Percentiles rank a stretch among this genome's conserved stretches.
Evolutionary conservation across 2,329 filamentous ascomycete species (phyloP).

Genomic region (Colletotrichum lindemuthianum): DNA sequence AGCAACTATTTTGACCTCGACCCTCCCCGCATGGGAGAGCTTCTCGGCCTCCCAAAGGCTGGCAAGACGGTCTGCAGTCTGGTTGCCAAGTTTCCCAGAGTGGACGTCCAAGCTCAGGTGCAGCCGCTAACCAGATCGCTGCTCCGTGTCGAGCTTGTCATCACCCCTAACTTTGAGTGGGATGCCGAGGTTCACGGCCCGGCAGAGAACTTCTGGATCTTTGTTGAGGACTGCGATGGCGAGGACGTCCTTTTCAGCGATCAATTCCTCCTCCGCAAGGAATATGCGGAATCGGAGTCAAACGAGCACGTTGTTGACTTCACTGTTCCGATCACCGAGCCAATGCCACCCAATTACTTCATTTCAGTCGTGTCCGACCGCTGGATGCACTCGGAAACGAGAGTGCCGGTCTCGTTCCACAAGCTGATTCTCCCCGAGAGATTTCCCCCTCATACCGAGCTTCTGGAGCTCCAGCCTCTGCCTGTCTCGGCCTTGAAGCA

Average conservation of each 20-base stretch:
- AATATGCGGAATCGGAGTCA: slow-evolving; percentile 85
- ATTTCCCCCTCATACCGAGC: slow-evolving; percentile 91
- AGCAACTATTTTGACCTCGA: slow-evolving; percentile 95
- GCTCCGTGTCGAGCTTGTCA: slow-evolving; percentile 87
- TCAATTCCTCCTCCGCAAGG: slow-evolving; percentile 88
- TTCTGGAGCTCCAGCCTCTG: slow-evolving; percentile 90
- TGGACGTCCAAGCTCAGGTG: slow-evolving; percentile 92
- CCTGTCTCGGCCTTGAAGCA: slow-evolving; percentile 89
- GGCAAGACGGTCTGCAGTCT: slow-evolving; percentile 86
- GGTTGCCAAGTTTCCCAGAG: slow-evolving; percentile 90
- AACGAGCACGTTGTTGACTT: slow-evolving; percentile 97
- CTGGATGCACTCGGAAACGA: slow-evolving; percentile 98
- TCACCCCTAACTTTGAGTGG: slow-evolving; percentile 96
- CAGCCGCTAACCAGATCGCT: slow-evolving; percentile 95
- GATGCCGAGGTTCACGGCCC: slow-evolving; percentile 88
- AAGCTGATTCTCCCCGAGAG: slow-evolving; percentile 94
- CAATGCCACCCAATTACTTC: slow-evolving; percentile 99
- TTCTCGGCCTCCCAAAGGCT: slow-evolving; percentile 89
- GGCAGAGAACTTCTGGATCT: slow-evolving; percentile 94
- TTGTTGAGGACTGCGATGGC: slow-evolving; percentile 97
- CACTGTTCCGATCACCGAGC: slow-evolving; percentile 94
- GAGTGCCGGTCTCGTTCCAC: slow-evolving; percentile 91
- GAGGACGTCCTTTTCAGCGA: slow-evolving; percentile 97
- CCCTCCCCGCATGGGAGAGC: slow-evolving; percentile 93
- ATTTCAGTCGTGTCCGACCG: slow-evolving; percentile 93